Evolutionary conservation across 208 protist genomes (phyloP), one percentile per base, ranked within the genome.

Genomic region (Leishmania tarentolae): DNA sequence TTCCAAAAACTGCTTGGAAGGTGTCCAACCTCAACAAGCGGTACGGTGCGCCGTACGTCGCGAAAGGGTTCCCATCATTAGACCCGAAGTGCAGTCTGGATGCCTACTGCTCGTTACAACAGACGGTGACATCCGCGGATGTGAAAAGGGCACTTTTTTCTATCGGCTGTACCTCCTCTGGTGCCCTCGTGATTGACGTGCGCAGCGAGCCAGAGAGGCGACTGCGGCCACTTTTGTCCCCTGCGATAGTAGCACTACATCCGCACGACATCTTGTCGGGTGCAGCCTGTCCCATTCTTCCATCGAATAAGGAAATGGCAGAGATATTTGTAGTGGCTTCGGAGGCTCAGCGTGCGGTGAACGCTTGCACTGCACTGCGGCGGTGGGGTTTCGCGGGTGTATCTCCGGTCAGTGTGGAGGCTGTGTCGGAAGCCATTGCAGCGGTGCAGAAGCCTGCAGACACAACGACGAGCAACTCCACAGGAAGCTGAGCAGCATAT

Each of bases 1-100:
- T 97, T 50, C 94, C 94, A 0, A 96, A 96, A 77, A 97, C 94
- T 0, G 92, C 94, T 21, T 97, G 94, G 94, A 96, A 90, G 81
- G 88, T 92, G 69, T 88, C 89, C 5, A 97, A 95, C 86, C 85
- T 97, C 11, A 96, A 97, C 85, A 97, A 95, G 82, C 87, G 91
- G 17, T 97, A 97, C 78, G 94, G 94, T 15, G 83, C 83, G 31
- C 82, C 81, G 72, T 94, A 95, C 85, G 71, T 95, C 57, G 75
- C 86, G 3, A 81, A 83, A 35, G 89, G 91, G 31, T 81, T 86
- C 63, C 53, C 74, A 21, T 57, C 76, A 2, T 71, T 86, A 31
- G 75, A 84, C 44, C 68, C 71, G 21, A 70, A 88, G 63, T 71
- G 63, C 17, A 76, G 65, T n/a, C 40, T 92, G 2, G 87, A 84